Percentiles rank a stretch among this genome's conserved stretches.
Evolutionary conservation across 352 stramenopile species (phyloP).

Genomic region (Globisporangium acanthophoron): DNA sequence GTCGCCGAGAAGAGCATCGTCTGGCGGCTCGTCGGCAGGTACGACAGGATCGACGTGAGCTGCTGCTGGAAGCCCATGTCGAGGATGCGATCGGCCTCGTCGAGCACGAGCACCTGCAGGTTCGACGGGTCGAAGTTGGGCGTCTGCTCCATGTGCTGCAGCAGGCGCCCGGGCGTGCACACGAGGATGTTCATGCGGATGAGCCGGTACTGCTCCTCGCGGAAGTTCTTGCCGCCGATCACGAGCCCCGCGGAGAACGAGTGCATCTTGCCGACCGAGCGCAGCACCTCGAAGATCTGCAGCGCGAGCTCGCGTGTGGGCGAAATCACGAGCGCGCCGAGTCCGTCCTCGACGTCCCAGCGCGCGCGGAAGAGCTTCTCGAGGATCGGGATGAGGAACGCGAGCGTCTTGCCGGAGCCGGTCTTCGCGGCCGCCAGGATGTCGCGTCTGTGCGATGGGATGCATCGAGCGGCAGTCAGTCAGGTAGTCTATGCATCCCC

Average conservation of each 20-base stretch:
- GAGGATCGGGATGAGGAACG: conserved; percentile 87
- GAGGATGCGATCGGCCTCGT: conserved; percentile 99
- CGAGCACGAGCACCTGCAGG: conserved; percentile 96
- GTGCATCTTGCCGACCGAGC: conserved; percentile 94
- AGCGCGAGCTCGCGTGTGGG: conserved; percentile 98
- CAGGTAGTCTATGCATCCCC: too few relatives aligned
- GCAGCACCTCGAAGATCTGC: conserved; percentile 99
- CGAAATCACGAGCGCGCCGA: conserved; percentile 96
- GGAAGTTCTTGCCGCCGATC: conserved; percentile 95
- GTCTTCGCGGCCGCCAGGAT: conserved; percentile 92
- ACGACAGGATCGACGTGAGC: conserved; percentile 95
- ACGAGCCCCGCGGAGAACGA: conserved; percentile 95
- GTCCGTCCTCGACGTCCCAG: conserved; percentile 90
- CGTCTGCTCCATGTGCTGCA: conserved; percentile 99
- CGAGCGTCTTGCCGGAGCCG: conserved; percentile 92
- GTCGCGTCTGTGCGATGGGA: conserved; percentile 47
- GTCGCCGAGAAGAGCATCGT: conserved; percentile 97
- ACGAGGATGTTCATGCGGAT: conserved; percentile 96
- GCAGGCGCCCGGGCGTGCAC: conserved; percentile 93
- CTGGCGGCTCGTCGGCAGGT: conserved; percentile 92
- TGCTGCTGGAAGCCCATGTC: conserved; percentile 99
- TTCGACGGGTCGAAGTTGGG: conserved; percentile 93
- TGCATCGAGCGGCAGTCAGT: not conserved
- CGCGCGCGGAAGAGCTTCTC: conserved; percentile 87
- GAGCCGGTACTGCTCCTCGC: conserved; percentile 94